Evolutionary conservation across 768 basidiomycete species (phyloP).

Genomic region (Tylopilus sp.): DNA sequence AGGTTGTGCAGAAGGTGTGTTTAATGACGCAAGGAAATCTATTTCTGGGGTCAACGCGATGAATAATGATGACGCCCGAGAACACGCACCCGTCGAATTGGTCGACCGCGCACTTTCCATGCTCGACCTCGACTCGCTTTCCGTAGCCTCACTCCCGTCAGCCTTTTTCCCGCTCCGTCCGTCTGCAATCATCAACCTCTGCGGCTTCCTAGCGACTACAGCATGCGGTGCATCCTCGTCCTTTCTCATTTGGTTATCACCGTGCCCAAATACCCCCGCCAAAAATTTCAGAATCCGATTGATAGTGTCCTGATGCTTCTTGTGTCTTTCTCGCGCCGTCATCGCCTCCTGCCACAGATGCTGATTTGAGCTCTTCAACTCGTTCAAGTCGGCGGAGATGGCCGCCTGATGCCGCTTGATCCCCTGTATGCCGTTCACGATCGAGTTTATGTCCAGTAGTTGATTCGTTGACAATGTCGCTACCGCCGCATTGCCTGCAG

Average conservation of each 20-base stretch:
- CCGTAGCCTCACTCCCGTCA: conserved; percentile 36
- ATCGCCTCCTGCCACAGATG: conserved; percentile 92
- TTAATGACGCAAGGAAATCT: conserved; percentile 44
- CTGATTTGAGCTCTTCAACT: conserved; percentile 84
- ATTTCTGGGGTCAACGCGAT: neutral
- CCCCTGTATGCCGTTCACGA: conserved; percentile 77
- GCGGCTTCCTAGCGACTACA: conserved; percentile 47
- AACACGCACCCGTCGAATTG: conserved; percentile 10
- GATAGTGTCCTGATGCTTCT: conserved; percentile 95
- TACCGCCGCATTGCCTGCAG: conserved; percentile 12
- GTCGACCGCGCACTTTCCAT: conserved; percentile 26
- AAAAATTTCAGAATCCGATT: conserved; percentile 93
- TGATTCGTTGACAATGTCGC: conserved; percentile 42
- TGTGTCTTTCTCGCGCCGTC: conserved; percentile 70
- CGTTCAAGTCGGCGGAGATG: conserved; percentile 86
- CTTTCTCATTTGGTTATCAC: conserved; percentile 37
- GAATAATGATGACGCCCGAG: neutral
- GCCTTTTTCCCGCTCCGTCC: conserved; percentile 36
- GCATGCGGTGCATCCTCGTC: conserved; percentile 36
- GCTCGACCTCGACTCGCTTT: conserved; percentile 37
- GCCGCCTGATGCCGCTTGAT: conserved; percentile 91
- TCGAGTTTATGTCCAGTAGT: conserved; percentile 70
- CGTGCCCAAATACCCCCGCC: conserved; percentile 82
- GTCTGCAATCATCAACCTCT: conserved; percentile 69
- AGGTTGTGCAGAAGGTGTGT: conserved; percentile 42